Evolutionary conservation across 78 protist species (phyloP), one percentile per base, ranked within the genome.

Genomic region (Dictyostelium brefeldianum): DNA sequence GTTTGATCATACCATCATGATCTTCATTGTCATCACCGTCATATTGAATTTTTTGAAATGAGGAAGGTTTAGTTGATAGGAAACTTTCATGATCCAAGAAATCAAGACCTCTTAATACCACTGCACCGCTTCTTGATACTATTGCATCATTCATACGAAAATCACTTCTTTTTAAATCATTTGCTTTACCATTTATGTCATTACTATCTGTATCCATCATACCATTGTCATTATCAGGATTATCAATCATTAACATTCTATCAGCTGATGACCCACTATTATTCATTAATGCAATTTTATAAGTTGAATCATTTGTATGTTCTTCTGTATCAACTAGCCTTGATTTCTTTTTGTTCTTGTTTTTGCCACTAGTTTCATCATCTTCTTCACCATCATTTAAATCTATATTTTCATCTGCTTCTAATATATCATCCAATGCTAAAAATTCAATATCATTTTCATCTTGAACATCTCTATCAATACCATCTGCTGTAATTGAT

Each of bases 371-470:
- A 4, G 17, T 29, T 14, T 50, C 47, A 14, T 4, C 70, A 36
- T 50, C 70, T 10, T 71, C 83, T 8, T 81, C 90, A 20, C 56
- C 54, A 41, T 91, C 90, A 31, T 51, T 59, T n/a, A 80, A 51
- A 80, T 80, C 95, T 4, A 80, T 80, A 59, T 80, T 57, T 47
- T 74, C 81, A 29, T 75, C 89, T 25, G 71, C 81, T 1, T 46
- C 64, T 74, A 80, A 51, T 18, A 64, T 59, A 74, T 78, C 84
- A 54, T 90, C 95, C 53, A 90, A 64, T 17, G 94, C 67, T 41
- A 90, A 51, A 53, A 90, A 90, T 17, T 80, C 89, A 17, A 80
- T 65, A 25, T 71, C 95, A 80, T 80, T 67, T 14, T 87, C 84
- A 27, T 47, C 12, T 18, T 36, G 17, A 10, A 48, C 27, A 87